These are phyloP conservation scores for Xeromyces bisporus DNA, from an alignment of 495 filamentous ascomycete genomes.

Conservation along the genomic window DNA sequence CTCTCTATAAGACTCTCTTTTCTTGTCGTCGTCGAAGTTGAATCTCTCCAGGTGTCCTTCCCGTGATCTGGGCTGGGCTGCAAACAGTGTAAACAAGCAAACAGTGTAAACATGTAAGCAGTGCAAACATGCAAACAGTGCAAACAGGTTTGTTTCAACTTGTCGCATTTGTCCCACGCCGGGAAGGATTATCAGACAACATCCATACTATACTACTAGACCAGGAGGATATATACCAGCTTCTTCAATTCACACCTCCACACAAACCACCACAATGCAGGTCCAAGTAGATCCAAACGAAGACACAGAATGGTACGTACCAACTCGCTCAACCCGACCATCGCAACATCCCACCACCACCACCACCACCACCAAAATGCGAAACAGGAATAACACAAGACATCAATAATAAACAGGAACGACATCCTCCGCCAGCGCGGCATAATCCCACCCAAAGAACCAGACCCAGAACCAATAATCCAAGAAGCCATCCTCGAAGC, in stretches of 20 bases:
- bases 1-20: slow-evolving; percentile 8
- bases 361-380: background rate
- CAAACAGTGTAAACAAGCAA: slow-evolving; percentile 1
- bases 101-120: no score
- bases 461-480: slow-evolving; percentile 83
- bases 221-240: no score
- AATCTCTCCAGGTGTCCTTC: slow-evolving; percentile 34
- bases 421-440: slow-evolving; percentile 95
- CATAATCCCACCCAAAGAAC: slow-evolving; percentile 88
- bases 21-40: slow-evolving; percentile 1
- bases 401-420: slow-evolving; percentile 55
- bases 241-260: no score
- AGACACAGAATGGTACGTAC: slow-evolving; percentile 83
- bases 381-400: slow-evolving; percentile 4
- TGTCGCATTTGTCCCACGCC: no score
- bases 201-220: slow-evolving; percentile 1
- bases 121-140: slow-evolving; percentile 25
- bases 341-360: background rate
- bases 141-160: slow-evolving; percentile 26
- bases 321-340: background rate
- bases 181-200: no score
- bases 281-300: slow-evolving; percentile 92
- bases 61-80: slow-evolving; percentile 11
- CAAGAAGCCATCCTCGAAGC: slow-evolving; percentile 87
- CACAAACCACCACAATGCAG: slow-evolving; percentile 36